These are phyloP conservation scores for Saussurea involucrata DNA, from an alignment of 129 eudicot genomes.

Conservation along the genomic window DNA sequence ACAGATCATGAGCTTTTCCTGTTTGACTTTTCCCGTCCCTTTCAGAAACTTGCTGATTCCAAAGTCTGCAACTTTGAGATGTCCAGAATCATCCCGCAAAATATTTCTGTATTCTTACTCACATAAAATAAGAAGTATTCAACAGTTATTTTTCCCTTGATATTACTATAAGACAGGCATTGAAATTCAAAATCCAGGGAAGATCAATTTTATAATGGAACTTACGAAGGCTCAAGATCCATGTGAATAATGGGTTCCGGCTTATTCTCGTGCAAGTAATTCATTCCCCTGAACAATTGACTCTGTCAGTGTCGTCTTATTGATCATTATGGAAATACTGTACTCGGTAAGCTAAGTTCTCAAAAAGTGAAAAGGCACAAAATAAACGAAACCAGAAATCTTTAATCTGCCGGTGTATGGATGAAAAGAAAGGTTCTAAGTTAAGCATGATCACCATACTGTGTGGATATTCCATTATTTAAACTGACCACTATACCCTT, in stretches of 20 bases:
- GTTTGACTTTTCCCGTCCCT: conserved; percentile 59
- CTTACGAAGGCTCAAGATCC: conserved; percentile 99
- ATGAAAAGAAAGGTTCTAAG: too few species aligned
- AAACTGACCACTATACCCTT: background rate
- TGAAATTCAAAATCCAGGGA: background rate
- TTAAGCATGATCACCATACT: too few species aligned
- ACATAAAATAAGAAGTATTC: conserved; percentile 10
- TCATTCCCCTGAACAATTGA: conserved; percentile 74
- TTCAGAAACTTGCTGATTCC: conserved; percentile 87
- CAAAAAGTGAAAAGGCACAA: too few species aligned
- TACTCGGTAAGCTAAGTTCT: too few species aligned
- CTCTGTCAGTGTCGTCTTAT: background rate
- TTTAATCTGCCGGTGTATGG: too few species aligned
- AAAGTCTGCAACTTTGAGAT: conserved; percentile 97
- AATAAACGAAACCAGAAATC: too few species aligned
- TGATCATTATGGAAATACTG: too few species aligned
- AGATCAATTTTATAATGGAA: conserved; percentile 17
- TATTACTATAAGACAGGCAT: background rate
- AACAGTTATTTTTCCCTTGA: background rate
- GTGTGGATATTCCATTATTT: background rate
- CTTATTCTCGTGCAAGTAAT: conserved; percentile 85
- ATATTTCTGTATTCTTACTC: conserved; percentile 79
- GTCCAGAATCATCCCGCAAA: conserved; percentile 96
- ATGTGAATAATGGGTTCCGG: conserved; percentile 89
- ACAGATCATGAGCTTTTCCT: conserved; percentile 55